Evolutionary conservation across 805 yeast species (phyloP), one percentile per base, ranked within the genome.

Genomic region (Barnettozyma pratensis): DNA sequence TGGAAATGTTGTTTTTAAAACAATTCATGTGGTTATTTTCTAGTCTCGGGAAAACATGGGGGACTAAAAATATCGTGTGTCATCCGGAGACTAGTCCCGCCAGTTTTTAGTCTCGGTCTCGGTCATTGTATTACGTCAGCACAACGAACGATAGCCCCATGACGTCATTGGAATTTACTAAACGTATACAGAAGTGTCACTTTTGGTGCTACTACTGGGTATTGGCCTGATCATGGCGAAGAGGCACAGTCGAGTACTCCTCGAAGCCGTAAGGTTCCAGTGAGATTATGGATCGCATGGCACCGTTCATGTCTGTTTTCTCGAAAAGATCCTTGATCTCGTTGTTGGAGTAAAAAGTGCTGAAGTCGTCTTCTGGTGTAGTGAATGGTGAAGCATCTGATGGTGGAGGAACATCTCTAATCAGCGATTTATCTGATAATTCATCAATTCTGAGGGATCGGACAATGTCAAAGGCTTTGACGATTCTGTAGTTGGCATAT

Each of bases 311-410:
- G 34, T 52, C 47, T 7, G 27, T 19, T 7, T 32, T 38, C 12
- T 55, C 55, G 26, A 56, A 32, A 11, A 51, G 37, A 9, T 44
- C 42, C 8, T 44, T 49, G 28, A 57, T 35, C 19, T 43, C 49
- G 14, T 38, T 38, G 11, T 45, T 50, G n/a, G 50, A 49, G 41
- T 47, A 55, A 35, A 9, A 39, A 35, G 45, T 19, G 42, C 9
- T 37, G 26, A 19, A 8, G 19, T 7, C 7, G 12, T 14, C 7
- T 19, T 26, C 19, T 37, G 39, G 7, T 4, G n/a, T 10, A 37
- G 5, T 37, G 39, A 36, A 3, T 36, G n/a, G 27, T n/a, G 38
- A 14, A 7, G 26, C 7, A 26, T 37, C 39, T 8, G 30, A n/a
- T 6, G 14, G 25, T 37, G 39, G 19, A n/a, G 28, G 37, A 19